These are phyloP conservation scores for Pseudoturritis turrita DNA, from an alignment of 345 rosid species.

Conservation along the genomic window DNA sequence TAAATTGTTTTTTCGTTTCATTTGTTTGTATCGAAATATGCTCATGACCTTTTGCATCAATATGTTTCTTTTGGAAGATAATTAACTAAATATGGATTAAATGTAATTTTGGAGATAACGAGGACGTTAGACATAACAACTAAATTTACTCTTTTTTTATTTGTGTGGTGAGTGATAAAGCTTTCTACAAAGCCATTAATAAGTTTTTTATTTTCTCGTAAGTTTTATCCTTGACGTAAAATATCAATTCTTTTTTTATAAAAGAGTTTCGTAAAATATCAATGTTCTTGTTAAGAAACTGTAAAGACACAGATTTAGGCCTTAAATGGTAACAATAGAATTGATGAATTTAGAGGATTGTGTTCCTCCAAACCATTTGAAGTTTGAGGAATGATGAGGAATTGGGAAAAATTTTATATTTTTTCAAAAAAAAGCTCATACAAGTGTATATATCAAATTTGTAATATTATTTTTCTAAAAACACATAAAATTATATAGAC, in stretches of 20 bases:
- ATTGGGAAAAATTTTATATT: no score
- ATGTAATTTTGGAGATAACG: slow-evolving; percentile 16
- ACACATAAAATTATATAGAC: no score
- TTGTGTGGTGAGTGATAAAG: slow-evolving; percentile 1
- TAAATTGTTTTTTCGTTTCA: background rate
- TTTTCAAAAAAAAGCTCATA: no score
- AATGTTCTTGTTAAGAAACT: slow-evolving; percentile 4
- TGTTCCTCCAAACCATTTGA: no score
- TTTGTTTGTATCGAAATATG: slow-evolving; percentile 2
- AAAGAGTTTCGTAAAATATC: background rate
- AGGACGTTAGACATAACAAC: slow-evolving; percentile 1
- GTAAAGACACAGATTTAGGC: background rate
- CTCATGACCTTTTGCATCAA: background rate
- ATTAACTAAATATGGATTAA: slow-evolving; percentile 7
- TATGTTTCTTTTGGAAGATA: slow-evolving; percentile 1
- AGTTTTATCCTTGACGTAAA: slow-evolving; percentile 1
- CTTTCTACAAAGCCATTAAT: background rate
- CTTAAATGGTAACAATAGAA: no score
- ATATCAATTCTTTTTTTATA: background rate
- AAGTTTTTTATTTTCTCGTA: background rate
- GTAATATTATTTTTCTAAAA: no score
- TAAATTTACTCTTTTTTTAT: background rate
- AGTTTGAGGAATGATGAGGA: no score
- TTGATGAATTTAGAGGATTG: no score
- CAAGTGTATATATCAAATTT: no score